Base-by-base conservation (phyloP, 2,329 filamentous ascomycete genomes). In the Verticillium dahliae region DNA sequence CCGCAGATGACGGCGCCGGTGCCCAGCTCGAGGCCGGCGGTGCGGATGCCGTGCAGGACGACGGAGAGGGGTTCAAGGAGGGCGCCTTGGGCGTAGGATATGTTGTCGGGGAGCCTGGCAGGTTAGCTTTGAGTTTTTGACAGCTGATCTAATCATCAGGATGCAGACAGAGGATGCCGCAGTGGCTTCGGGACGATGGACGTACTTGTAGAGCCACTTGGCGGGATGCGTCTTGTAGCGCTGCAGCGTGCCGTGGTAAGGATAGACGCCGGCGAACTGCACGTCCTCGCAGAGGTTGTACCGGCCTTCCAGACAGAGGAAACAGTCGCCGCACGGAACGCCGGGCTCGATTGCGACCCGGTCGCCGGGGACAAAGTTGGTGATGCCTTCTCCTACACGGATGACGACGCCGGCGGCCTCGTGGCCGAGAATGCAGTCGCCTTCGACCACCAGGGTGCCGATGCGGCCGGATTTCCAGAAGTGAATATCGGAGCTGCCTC, bases 381-480 rank as follows among this genome's bases (percentile, higher is more conserved):
- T 75, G 14, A 88, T 85, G 31, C 78, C 82, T 58, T 82, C 75
- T 18, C 86, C 85, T 64, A 80, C 80, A 68, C 81, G 74, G 27
- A 89, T 66, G 15, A 89, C 84, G 5, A 86, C 69, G 5, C 86
- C 87, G 10, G 85, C 81, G 4, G 82, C 85, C 71, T 90, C 86
- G 65, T 89, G 87, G 27, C 87, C 86, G 56, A 89, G 78, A 59
- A 88, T 86, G 67, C 85, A 87, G 65, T 88, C 84, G 22, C 82
- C 82, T 62, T 86, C 80, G 13, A 90, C 81, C 1, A 85, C 79
- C 1, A 90, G 77, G 1, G 81, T 78, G 2, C 88, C 87, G 67
- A 90, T 90, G 13, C 80, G 75, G 31, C 87, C 87, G 0, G 78
- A 76, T 67, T 86, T 85, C 87, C 87, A 90, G 66, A 89, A 87